phyloP scores from a whole-genome alignment of 2,329 filamentous ascomycete species.

The Penicillium aurantiogriseum region DNA sequence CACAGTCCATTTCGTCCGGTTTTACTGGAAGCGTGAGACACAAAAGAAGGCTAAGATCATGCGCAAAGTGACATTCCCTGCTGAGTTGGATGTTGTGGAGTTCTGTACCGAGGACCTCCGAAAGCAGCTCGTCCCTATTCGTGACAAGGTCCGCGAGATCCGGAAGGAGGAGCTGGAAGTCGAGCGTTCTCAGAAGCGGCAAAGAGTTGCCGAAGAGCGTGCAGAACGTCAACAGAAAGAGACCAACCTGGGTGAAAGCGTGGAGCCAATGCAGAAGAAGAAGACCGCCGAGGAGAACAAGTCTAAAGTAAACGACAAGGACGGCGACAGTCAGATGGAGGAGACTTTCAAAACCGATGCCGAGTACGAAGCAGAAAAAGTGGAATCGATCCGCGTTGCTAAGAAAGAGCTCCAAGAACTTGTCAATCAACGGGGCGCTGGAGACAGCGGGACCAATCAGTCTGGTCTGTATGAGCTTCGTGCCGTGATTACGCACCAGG shows the following conservation, averaged over 20 bases:
- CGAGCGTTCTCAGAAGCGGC: constrained; percentile 85
- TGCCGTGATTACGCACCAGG: constrained; percentile 93
- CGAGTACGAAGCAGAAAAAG: constrained; percentile 82
- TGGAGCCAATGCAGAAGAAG: constrained; percentile 50
- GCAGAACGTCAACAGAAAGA: constrained; percentile 51
- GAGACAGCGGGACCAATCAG: constrained; percentile 83
- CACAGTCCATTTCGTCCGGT: constrained; percentile 94
- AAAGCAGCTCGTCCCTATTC: constrained; percentile 80
- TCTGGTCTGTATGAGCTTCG: constrained; percentile 93
- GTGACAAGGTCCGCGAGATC: constrained; percentile 93
- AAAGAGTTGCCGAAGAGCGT: constrained; percentile 67
- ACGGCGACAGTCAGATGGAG: constrained; percentile 70
- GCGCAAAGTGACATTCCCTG: constrained; percentile 95
- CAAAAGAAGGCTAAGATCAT: constrained; percentile 99
- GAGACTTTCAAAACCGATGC: constrained; percentile 88
- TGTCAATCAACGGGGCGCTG: constrained; percentile 69
- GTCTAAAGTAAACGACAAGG: constrained; percentile 52
- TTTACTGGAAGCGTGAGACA: constrained; percentile 94
- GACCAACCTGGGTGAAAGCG: constrained; percentile 28
- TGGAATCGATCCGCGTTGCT: constrained; percentile 68
- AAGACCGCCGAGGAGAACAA: constrained; percentile 52
- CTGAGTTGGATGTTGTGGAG: constrained; percentile 88
- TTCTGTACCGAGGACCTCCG: constrained; percentile 91
- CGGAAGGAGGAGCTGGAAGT: constrained; percentile 93
- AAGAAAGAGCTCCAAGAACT: constrained; percentile 85